Conservation (phyloP, 164 flowering plant species). For the Cinnamomum micranthum region DNA sequence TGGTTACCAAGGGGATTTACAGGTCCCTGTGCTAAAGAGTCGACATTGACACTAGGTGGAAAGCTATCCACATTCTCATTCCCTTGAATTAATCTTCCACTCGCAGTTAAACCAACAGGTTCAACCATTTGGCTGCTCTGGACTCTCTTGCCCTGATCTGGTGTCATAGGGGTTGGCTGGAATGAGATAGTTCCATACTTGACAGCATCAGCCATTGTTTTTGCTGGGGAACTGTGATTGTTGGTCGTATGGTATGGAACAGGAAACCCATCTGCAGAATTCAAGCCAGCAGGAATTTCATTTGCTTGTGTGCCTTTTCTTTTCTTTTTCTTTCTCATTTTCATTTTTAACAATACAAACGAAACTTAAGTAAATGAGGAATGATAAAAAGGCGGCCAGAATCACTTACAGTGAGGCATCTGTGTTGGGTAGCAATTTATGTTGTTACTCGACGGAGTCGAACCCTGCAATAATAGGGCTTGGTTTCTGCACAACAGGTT, state of each 20-base stretch:
- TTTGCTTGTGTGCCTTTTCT: not conserved
- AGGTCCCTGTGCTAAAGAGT: constrained; percentile 8
- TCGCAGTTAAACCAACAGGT: not conserved
- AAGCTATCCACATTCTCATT: constrained; percentile 8
- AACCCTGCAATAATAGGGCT: not conserved
- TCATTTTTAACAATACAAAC: no score
- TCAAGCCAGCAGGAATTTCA: not conserved
- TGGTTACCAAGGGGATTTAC: constrained; percentile 8
- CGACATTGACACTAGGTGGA: constrained; percentile 2
- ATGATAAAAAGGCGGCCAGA: not conserved
- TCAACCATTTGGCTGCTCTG: not conserved
- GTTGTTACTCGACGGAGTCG: constrained; percentile 1
- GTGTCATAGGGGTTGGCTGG: constrained; percentile 43
- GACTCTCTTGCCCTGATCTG: constrained; percentile 19
- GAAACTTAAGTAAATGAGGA: not conserved
- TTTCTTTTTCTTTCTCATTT: no score
- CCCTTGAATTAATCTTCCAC: constrained; percentile 6
- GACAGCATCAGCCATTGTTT: constrained; percentile 13
- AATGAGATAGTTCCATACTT: constrained; percentile 9
- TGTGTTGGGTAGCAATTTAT: constrained; percentile 1
- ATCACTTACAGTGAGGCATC: constrained; percentile 16
- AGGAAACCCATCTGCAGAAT: constrained; percentile 23
- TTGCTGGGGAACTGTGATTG: constrained; percentile 29
- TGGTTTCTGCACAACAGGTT: constrained; percentile 1
- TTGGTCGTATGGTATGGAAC: constrained; percentile 15